Evolutionary conservation across 2,329 filamentous ascomycete genomes (phyloP).

Genomic region (Immersiporthe knoxdaviesiana): DNA sequence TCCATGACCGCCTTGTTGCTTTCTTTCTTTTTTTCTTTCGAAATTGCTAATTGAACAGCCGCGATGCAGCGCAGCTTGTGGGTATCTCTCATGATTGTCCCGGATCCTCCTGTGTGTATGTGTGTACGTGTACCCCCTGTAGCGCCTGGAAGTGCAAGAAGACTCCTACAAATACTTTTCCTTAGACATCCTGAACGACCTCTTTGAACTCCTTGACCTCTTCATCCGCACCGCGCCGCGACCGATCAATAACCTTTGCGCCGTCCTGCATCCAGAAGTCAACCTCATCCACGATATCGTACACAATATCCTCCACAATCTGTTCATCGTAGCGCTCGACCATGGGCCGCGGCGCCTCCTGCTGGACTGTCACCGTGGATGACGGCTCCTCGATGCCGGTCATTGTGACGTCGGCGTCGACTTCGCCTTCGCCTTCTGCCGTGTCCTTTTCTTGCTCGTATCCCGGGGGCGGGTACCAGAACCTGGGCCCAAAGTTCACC

Average conservation of each 20-base stretch:
- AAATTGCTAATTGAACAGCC: constrained; percentile 3
- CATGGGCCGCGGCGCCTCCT: constrained; percentile 57
- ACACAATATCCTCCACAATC: constrained; percentile 91
- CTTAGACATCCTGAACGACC: constrained; percentile 65
- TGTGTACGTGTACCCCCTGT: too few species aligned
- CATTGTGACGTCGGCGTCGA: constrained; percentile 51
- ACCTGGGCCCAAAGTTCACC: constrained; percentile 91
- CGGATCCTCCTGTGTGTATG: constrained; percentile 1
- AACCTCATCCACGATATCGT: constrained; percentile 92
- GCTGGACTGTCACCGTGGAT: constrained; percentile 28
- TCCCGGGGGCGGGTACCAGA: constrained; percentile 81
- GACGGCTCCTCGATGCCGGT: constrained; percentile 41
- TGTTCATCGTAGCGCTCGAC: constrained; percentile 87
- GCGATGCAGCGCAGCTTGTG: constrained; percentile 4
- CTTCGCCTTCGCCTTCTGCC: constrained; percentile 36
- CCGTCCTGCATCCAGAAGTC: constrained; percentile 82
- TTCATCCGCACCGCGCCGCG: constrained; percentile 43
- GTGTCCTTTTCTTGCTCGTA: constrained; percentile 47
- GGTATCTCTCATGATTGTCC: constrained; percentile 23
- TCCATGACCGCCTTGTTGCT: background rate
- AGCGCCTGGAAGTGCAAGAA: constrained; percentile 8
- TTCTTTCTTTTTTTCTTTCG: too few species aligned
- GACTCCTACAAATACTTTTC: constrained; percentile 8
- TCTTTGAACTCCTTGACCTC: constrained; percentile 65
- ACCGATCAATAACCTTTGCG: constrained; percentile 51